Conservation (phyloP, 108 stramenopile genomes). For the Discostella pseudostelligera region DNA sequence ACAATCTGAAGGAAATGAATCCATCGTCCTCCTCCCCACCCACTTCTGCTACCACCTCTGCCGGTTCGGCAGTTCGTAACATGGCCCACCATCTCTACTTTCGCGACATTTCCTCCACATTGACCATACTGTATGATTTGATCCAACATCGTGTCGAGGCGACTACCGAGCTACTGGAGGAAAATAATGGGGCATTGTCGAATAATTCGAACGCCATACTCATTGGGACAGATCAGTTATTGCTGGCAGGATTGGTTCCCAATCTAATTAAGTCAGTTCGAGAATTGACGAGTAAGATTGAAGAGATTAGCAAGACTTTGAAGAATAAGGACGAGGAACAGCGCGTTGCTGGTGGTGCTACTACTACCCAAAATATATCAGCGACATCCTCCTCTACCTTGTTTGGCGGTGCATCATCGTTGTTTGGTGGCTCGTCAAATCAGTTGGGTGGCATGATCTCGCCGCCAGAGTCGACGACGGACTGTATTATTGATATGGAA, state of each 20-base stretch:
- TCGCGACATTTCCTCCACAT: slow-evolving; percentile 31
- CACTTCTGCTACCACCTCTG: not conserved
- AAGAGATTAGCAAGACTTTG: slow-evolving; percentile 19
- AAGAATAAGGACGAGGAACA: slow-evolving; percentile 21
- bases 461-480: slow-evolving; percentile 17
- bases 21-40: not conserved
- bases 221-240: slow-evolving; percentile 59
- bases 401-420: not conserved
- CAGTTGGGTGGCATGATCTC: slow-evolving; percentile 5
- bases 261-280: slow-evolving; percentile 58
- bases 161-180: not conserved
- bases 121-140: slow-evolving; percentile 27
- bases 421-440: slow-evolving; percentile 5
- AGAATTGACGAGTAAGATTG: slow-evolving; percentile 51
- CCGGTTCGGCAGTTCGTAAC: not conserved
- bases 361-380: no score
- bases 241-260: slow-evolving; percentile 48
- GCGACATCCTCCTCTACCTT: no score
- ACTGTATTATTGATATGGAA: slow-evolving; percentile 42
- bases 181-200: not conserved
- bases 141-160: slow-evolving; percentile 34
- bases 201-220: slow-evolving; percentile 18
- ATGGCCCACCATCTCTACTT: slow-evolving; percentile 38
- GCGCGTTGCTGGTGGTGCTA: not conserved
- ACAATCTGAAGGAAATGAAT: slow-evolving; percentile 1